phyloP scores from a whole-genome alignment of 2,329 filamentous ascomycete genomes.

The Ceratocystis papillata region DNA sequence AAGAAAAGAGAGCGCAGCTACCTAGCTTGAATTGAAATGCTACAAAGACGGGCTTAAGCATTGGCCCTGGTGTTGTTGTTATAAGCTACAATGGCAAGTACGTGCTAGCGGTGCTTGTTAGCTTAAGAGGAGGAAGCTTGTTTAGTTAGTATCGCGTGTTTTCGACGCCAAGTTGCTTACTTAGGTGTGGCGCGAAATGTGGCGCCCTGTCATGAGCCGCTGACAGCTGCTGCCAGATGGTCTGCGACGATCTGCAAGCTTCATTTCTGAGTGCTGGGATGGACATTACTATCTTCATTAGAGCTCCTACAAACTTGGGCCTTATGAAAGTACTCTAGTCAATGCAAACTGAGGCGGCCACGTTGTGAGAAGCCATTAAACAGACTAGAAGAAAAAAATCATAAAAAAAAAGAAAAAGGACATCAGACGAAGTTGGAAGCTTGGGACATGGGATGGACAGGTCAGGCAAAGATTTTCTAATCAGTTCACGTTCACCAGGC shows the following conservation, averaged over 20 bases:
- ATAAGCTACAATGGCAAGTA: no score
- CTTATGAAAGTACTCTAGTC: neutral
- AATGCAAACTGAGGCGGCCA: neutral
- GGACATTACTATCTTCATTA: neutral
- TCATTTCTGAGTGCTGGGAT: neutral
- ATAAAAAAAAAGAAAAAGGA: neutral
- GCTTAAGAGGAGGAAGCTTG: no score
- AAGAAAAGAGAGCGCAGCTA: neutral
- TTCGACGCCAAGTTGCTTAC: no score
- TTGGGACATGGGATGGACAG: neutral
- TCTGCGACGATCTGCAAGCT: no score
- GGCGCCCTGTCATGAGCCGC: no score
- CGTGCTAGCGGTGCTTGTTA: no score
- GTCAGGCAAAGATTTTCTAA: constrained; percentile 4
- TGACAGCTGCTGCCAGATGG: no score
- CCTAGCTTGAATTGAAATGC: neutral
- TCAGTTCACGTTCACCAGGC: neutral
- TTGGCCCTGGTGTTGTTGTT: no score
- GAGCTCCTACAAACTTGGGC: neutral
- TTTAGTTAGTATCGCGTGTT: no score
- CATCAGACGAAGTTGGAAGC: constrained; percentile 6
- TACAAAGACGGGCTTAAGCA: neutral
- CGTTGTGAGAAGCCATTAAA: neutral
- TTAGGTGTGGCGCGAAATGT: no score
- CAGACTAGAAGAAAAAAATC: neutral